Evolutionary conservation across 192 early-diverging fungal genomes (phyloP).

Genomic region (Coemansia sp.): DNA sequence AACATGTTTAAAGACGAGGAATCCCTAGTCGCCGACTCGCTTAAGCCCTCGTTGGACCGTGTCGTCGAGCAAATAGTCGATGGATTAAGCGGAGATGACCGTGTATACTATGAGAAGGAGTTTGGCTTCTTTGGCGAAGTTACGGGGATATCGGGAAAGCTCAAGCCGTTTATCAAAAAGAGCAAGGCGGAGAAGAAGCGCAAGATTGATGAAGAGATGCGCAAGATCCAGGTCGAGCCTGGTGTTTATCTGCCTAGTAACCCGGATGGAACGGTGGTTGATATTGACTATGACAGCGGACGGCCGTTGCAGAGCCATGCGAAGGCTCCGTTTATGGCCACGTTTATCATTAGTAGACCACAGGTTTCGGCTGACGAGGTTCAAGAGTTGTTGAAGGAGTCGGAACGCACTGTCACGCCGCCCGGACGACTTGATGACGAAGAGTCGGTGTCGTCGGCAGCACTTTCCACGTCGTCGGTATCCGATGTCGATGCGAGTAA

Average conservation of each 20-base stretch:
- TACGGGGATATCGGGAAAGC: constrained; percentile 95
- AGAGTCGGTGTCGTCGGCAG: background rate
- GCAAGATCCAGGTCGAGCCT: constrained; percentile 89
- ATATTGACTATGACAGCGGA: constrained; percentile 93
- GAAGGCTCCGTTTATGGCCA: constrained; percentile 99
- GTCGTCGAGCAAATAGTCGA: constrained; percentile 81
- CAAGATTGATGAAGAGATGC: constrained; percentile 98
- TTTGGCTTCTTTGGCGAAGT: constrained; percentile 95
- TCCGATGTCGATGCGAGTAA: background rate
- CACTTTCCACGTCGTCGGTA: background rate
- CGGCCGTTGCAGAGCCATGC: constrained; percentile 95
- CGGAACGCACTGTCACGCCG: constrained; percentile 47
- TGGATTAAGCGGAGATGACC: constrained; percentile 82
- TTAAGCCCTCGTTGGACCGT: constrained; percentile 87
- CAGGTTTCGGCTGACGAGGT: constrained; percentile 59
- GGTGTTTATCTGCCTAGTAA: constrained; percentile 98
- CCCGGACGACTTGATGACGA: background rate
- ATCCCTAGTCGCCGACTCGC: constrained; percentile 64
- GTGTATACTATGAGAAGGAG: constrained; percentile 92
- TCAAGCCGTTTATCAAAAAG: constrained; percentile 91
- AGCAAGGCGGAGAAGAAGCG: constrained; percentile 96
- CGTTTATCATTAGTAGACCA: constrained; percentile 81
- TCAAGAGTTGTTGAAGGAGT: constrained; percentile 50
- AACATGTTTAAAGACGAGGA: constrained; percentile 87
- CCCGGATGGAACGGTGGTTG: constrained; percentile 91